Evolutionary conservation across 768 basidiomycete species (phyloP).

Genomic region (Leccinum subgranulosum): DNA sequence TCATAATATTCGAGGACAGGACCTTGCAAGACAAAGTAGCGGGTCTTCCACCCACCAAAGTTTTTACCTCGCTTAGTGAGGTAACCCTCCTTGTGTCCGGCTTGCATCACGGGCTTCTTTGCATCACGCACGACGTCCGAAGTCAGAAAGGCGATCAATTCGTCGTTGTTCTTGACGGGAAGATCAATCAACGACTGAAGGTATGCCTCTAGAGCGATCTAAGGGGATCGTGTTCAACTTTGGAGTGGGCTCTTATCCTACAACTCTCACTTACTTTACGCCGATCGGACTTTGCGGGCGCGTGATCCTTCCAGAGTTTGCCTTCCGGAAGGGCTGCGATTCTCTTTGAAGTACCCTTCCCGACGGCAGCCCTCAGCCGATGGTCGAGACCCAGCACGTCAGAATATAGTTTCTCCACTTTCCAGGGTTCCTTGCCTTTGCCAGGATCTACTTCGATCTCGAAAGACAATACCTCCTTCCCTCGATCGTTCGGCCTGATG

Average conservation of each 20-base stretch:
- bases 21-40: slow-evolving; percentile 92
- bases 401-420: slow-evolving; percentile 90
- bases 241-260: not conserved
- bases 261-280: slow-evolving; percentile 63
- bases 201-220: slow-evolving; percentile 82
- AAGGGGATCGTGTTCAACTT: slow-evolving; percentile 10
- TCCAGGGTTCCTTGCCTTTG: slow-evolving; percentile 69
- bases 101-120: slow-evolving; percentile 72
- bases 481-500: slow-evolving; percentile 84
- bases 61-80: slow-evolving; percentile 96
- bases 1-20: slow-evolving; percentile 94
- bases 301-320: slow-evolving; percentile 94
- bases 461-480: slow-evolving; percentile 91
- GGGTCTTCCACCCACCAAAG: slow-evolving; percentile 96
- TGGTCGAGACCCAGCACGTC: slow-evolving; percentile 89
- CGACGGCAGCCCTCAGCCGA: slow-evolving; percentile 54
- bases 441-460: slow-evolving; percentile 73
- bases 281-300: slow-evolving; percentile 95
- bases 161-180: slow-evolving; percentile 83
- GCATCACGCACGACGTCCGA: slow-evolving; percentile 81
- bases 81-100: slow-evolving; percentile 91
- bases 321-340: slow-evolving; percentile 85
- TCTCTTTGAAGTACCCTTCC: slow-evolving; percentile 72
- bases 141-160: slow-evolving; percentile 89
- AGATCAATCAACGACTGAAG: slow-evolving; percentile 79